Evolutionary conservation across 2,329 filamentous ascomycete genomes (phyloP).

Genomic region (Sclerotinia glacialis): DNA sequence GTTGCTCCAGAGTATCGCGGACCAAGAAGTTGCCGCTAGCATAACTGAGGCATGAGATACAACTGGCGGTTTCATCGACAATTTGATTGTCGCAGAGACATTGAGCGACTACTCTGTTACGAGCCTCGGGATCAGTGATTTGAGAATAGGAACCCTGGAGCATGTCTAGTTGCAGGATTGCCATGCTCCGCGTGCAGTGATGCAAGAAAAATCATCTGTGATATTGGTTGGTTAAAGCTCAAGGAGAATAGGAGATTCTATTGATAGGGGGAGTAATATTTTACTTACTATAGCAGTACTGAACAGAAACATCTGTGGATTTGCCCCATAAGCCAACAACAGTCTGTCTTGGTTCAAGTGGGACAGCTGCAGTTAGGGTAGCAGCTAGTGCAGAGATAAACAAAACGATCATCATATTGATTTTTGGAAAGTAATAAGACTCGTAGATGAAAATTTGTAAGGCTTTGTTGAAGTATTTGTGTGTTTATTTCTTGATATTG

Average conservation of each 20-base stretch:
- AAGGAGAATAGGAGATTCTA: accelerated
- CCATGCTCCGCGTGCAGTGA: not conserved
- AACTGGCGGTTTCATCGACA: not conserved
- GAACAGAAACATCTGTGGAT: not conserved
- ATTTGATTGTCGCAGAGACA: conserved; percentile 6
- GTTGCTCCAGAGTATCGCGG: not conserved
- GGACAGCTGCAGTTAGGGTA: not conserved
- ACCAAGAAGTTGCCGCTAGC: not conserved
- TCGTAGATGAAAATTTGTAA: not conserved
- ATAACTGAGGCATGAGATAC: conserved; percentile 4
- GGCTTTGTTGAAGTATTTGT: not conserved
- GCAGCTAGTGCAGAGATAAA: not conserved
- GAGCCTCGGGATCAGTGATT: not conserved
- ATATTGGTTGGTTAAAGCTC: not conserved
- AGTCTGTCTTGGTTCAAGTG: not conserved
- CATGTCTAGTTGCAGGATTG: not conserved
- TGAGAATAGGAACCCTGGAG: not conserved
- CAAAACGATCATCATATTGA: not conserved
- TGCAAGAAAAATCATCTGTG: not conserved
- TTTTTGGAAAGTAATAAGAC: no score
- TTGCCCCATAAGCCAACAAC: not conserved
- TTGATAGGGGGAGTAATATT: accelerated
- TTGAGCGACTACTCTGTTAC: not conserved
- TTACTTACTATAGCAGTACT: conserved; percentile 10
- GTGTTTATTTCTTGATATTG: not conserved